phyloP scores from a whole-genome alignment of 805 yeast species.

The Pachysolen tannophilus region DNA sequence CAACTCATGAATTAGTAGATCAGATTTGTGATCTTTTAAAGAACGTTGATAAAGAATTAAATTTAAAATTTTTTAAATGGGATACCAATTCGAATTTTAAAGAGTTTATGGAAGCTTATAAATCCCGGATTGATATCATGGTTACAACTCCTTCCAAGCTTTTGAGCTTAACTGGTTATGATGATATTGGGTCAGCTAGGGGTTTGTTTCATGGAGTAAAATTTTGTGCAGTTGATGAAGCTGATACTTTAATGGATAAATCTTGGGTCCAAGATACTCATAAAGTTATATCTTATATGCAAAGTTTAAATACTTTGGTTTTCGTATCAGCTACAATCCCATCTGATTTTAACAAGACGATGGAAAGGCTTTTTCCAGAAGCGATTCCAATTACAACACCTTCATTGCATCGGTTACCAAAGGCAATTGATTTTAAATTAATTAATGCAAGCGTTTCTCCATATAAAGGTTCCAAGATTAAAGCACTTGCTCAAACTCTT shows the following conservation, averaged over 20 bases:
- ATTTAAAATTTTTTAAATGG: conserved; percentile 49
- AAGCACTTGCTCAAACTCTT: conserved; percentile 82
- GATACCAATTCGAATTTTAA: conserved; percentile 49
- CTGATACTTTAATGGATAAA: conserved; percentile 83
- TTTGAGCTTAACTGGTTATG: conserved; percentile 21
- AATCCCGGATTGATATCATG: conserved; percentile 61
- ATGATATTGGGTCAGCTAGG: conserved; percentile 23
- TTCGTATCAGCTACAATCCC: conserved; percentile 92
- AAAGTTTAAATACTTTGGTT: conserved; percentile 51
- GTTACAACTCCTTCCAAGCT: conserved; percentile 84
- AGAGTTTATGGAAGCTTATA: conserved; percentile 39
- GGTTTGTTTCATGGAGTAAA: conserved; percentile 36
- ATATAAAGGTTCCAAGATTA: conserved; percentile 72
- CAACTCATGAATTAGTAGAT: conserved; percentile 81
- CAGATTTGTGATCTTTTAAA: conserved; percentile 54
- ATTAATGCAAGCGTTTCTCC: conserved; percentile 76
- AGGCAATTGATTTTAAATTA: conserved; percentile 59
- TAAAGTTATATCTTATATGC: conserved; percentile 38
- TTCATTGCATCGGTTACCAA: conserved; percentile 76
- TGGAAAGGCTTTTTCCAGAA: conserved; percentile 56
- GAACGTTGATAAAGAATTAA: conserved; percentile 25
- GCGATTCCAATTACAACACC: conserved; percentile 68
- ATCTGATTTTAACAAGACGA: conserved; percentile 55
- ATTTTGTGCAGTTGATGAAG: conserved; percentile 80
- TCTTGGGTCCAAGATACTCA: conserved; percentile 68